Evolutionary conservation across 192 early-diverging fungal genomes (phyloP).

Genomic region (Mortierella alpina): DNA sequence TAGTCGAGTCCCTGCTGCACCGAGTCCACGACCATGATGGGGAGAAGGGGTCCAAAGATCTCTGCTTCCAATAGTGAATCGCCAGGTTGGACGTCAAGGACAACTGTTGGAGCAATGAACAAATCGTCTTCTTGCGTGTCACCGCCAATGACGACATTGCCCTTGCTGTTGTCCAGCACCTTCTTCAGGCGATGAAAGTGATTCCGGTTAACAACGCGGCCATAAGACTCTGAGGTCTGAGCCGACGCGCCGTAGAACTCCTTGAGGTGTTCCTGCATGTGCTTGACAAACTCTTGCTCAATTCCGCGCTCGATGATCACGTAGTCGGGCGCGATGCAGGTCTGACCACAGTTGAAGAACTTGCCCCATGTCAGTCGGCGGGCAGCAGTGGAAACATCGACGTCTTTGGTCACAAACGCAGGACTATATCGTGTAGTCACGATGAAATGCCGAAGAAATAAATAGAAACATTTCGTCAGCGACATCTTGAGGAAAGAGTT

Average conservation of each 20-base stretch:
- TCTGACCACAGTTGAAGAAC: conserved; percentile 89
- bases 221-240: conserved; percentile 58
- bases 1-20: conserved; percentile 71
- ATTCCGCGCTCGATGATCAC: conserved; percentile 65
- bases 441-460: neutral
- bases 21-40: conserved; percentile 75
- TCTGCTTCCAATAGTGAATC: conserved; percentile 83
- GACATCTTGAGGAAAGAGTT: neutral
- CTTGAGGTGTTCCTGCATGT: conserved; percentile 51
- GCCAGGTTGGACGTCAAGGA: conserved; percentile 75
- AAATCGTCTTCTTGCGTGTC: conserved; percentile 65
- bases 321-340: conserved; percentile 84
- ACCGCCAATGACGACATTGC: conserved; percentile 72
- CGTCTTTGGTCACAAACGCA: conserved; percentile 72
- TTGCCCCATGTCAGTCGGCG: conserved; percentile 86
- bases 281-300: conserved; percentile 60
- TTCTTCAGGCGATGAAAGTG: conserved; percentile 73
- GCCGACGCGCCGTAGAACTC: conserved; percentile 59
- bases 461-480: neutral
- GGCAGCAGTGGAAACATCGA: conserved; percentile 71
- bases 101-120: conserved; percentile 86
- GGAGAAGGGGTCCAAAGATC: conserved; percentile 93
- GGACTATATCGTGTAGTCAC: conserved; percentile 53
- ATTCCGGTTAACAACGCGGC: conserved; percentile 68
- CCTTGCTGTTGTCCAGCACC: conserved; percentile 62